phyloP scores from a whole-genome alignment of 495 filamentous ascomycete species.

The Lentithecium fluviatile region DNA sequence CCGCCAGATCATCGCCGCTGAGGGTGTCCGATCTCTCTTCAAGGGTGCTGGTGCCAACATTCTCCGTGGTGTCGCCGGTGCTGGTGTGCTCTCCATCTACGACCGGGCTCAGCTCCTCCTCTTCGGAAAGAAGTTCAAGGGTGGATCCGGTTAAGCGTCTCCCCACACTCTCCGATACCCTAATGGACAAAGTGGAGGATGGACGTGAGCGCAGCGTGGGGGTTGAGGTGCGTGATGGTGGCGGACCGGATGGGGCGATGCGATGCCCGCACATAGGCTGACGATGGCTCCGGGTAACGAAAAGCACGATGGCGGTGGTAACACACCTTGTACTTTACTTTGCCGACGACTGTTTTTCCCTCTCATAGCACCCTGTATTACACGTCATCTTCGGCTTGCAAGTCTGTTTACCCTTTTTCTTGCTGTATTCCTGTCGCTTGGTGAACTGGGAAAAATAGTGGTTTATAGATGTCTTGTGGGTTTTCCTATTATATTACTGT shows the following conservation, averaged over 20 bases:
- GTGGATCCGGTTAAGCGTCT: conserved; percentile 71
- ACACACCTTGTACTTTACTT: conserved; percentile 57
- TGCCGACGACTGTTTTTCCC: conserved; percentile 51
- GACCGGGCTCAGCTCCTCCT: conserved; percentile 97
- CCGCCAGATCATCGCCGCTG: conserved; percentile 92
- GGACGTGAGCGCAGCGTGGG: conserved; percentile 30
- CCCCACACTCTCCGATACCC: conserved; percentile 25
- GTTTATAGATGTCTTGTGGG: conserved; percentile 23
- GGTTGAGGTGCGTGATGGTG: conserved; percentile 33
- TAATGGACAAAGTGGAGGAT: conserved; percentile 16
- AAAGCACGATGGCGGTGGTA: conserved; percentile 37
- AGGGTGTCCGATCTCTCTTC: conserved; percentile 97
- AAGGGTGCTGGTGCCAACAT: conserved; percentile 99
- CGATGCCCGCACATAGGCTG: conserved; percentile 36
- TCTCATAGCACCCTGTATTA: conserved; percentile 44
- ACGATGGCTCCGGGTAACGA: conserved; percentile 47
- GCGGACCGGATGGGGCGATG: conserved; percentile 37
- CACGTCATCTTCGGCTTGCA: conserved; percentile 36
- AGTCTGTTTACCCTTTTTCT: conserved; percentile 30
- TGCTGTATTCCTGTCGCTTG: conserved; percentile 26
- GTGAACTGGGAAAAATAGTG: conserved; percentile 23
- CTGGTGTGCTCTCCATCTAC: conserved; percentile 99
- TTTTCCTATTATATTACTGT: conserved; percentile 13
- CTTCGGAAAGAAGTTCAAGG: conserved; percentile 99
- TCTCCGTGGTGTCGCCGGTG: conserved; percentile 99